A percentile compares a stretch with the other conserved stretches of the same genome.
Evolutionary conservation across 352 stramenopile species (phyloP).

Genomic region (Pythium folliculosum): DNA sequence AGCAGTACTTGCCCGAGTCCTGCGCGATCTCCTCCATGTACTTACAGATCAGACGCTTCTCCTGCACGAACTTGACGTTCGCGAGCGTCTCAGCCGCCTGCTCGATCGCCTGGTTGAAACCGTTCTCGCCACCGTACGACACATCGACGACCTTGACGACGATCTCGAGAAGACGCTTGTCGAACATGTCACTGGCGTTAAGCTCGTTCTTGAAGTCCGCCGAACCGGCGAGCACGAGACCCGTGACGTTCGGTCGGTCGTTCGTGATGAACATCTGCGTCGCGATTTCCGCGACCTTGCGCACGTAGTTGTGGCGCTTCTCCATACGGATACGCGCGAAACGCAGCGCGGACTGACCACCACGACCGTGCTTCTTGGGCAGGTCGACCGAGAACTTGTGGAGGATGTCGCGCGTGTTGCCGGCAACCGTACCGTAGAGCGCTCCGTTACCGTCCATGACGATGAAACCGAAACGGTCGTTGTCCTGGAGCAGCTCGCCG

Average conservation of each 20-base stretch:
- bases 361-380: conserved; percentile 99
- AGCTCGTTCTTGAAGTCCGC: conserved; percentile 99
- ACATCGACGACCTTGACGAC: conserved; percentile 99
- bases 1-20: conserved; percentile 99
- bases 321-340: conserved; percentile 99
- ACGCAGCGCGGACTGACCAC: conserved; percentile 99
- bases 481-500: conserved; percentile 98
- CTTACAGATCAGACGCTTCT: conserved; percentile 99
- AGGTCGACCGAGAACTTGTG: conserved; percentile 98
- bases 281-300: conserved; percentile 98
- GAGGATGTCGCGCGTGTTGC: conserved; percentile 91
- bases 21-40: conserved; percentile 99
- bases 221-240: conserved; percentile 97
- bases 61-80: conserved; percentile 99
- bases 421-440: conserved; percentile 97
- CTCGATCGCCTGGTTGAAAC: conserved; percentile 99
- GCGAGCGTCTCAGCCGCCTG: conserved; percentile 96
- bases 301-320: conserved; percentile 99
- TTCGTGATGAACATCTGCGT: conserved; percentile 99
- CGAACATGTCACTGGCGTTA: conserved; percentile 96
- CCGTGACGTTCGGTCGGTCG: conserved; percentile 97
- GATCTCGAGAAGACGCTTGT: conserved; percentile 94
- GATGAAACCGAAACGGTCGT: conserved; percentile 99
- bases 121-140: conserved; percentile 99
- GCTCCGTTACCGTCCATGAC: conserved; percentile 99